Base-by-base conservation (phyloP, 2,329 filamentous ascomycete genomes). In the Fusarium marasasianum region DNA sequence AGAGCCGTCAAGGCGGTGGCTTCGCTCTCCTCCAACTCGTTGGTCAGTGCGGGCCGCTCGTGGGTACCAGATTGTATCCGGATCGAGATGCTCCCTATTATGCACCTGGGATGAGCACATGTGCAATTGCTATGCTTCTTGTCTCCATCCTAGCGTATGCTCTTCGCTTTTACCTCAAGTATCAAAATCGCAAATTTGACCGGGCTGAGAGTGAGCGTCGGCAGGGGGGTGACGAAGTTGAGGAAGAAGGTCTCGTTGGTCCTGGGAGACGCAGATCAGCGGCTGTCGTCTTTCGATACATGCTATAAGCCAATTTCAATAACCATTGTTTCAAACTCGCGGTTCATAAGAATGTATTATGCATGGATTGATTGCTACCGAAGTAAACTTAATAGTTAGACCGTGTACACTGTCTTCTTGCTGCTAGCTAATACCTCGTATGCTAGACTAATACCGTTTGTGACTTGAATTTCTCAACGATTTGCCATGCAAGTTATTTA, bases 1-100 rank as follows among this genome's bases (percentile, higher is more conserved):
- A 91, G 70, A 89, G 89, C 58, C 89, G 90, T 12, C 92, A 93
- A 74, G 94, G 94, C 0, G 90, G 90, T 4, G 94, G 92, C 4
- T 93, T 97, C 78, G 94, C 93, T 2, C 86, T 98, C 38, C 82
- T 98, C 79, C 95, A 98, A 81, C 78, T 94, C 41, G 87, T 98
- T 20, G 95, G 94, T 3, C 94, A 97, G 83, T 92, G 91, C 72
- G 94, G 94, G 0, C 94, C 94, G 5, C 82, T 93, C 8, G 83
- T 93, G n/a, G 91, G 91, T 22, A 92, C 90, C 12, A 84, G 90
- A 50, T 81, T 93, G 57, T 93, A 93, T 76, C 92, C 91, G 0
- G 84, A 87, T 59, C 71, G 79, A 17, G 88, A 92, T 69, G 87
- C 84, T 15, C 91, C 91, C 3, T 91, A 87, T 79, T 93, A 92